phyloP scores from a whole-genome alignment of 495 filamentous ascomycete species.

The Lepraria neglecta region DNA sequence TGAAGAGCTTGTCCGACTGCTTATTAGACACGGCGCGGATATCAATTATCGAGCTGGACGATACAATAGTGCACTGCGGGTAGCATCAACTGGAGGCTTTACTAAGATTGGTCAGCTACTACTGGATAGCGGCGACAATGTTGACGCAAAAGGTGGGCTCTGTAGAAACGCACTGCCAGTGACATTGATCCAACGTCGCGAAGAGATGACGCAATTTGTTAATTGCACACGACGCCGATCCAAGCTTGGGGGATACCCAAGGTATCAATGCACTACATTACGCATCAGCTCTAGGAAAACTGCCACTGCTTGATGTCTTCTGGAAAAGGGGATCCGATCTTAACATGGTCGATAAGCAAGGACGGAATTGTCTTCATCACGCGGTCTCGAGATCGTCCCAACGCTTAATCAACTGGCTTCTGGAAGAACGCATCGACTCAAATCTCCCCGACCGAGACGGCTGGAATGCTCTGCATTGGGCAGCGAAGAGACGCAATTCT shows the following conservation, averaged over 20 bases:
- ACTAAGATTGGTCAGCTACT: background rate
- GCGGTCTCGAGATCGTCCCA: background rate
- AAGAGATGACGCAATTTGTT: background rate
- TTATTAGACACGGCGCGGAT: slow-evolving; percentile 4
- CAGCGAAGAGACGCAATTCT: background rate
- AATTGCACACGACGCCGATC: background rate
- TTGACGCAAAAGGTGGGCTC: background rate
- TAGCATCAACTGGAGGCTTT: no score
- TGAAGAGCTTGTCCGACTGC: background rate
- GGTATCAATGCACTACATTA: background rate
- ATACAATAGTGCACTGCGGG: no score
- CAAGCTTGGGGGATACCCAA: background rate
- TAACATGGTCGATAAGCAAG: background rate
- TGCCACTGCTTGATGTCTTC: background rate
- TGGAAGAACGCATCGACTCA: background rate
- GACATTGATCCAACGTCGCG: background rate
- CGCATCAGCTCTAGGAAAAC: background rate
- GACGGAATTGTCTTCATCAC: background rate
- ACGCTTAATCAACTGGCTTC: background rate
- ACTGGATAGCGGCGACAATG: background rate
- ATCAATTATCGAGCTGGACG: background rate
- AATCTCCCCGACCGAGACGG: background rate
- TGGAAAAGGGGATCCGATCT: background rate
- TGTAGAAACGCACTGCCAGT: background rate
- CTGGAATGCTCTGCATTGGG: slow-evolving; percentile 2